Evolutionary conservation across 176 grass and related monocot species (phyloP), one percentile per base, ranked within the genome.

Genomic region (Saccharum spontaneum): DNA sequence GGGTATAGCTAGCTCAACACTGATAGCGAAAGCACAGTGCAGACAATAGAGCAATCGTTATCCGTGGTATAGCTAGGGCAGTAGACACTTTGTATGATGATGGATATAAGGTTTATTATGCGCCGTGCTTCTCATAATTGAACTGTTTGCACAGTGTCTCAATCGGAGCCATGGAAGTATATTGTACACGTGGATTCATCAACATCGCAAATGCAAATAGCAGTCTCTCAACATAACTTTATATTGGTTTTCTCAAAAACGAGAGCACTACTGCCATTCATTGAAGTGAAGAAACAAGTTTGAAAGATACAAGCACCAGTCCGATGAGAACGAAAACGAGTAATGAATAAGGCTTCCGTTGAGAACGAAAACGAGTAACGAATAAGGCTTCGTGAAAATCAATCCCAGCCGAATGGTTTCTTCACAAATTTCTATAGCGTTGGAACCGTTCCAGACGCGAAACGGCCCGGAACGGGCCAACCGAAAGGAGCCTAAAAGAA

Each of bases 61-160:
- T 79, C 69, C 8, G 36, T 74, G 37, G 38, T 45, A 59, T 49
- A 75, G 26, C 46, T 28, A 79, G 45, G 26, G 37, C 22, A 10
- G 7, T 28, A 55, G 46, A 23, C 45, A 68, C n/a, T 80, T 80
- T 80, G 76, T 66, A 50, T 50, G 48, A 79, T 66, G 76, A 46
- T 22, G 8, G 59, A 38, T 72, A 71, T 79, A 36, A 84, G 20
- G 75, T 67, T 80, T 80, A 39, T 75, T 81, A 52, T 30, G n/a
- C 54, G 63, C 76, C 78, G 50, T 66, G 67, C 49, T 83, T 77
- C 76, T 69, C 82, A 80, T 16, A 48, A 71, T 71, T 84, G 61
- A 81, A 71, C 34, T 66, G 75, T 90, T 90, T 64, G 49, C 39
- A 75, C 84, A 84, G 61, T 86, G 43, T 4, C 31, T 74, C 50